phyloP scores from a whole-genome alignment of 495 filamentous ascomycete species.

The Astrocystis sublimbata region DNA sequence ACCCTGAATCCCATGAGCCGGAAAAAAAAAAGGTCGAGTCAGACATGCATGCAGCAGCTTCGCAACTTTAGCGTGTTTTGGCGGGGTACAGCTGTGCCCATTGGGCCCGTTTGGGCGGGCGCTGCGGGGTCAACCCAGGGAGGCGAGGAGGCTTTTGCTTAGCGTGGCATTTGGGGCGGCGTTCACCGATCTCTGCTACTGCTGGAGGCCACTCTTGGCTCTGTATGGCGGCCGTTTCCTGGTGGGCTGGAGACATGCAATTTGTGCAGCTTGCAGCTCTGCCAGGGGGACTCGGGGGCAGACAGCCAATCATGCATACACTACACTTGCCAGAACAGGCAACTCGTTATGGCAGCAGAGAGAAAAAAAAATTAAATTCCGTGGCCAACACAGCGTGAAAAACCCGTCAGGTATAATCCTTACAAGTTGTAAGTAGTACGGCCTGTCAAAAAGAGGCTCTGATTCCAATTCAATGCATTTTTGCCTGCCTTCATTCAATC shows the following conservation, averaged over 20 bases:
- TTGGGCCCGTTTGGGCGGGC: background rate
- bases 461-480: too few species aligned
- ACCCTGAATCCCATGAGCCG: slow-evolving; percentile 16
- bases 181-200: slow-evolving; percentile 1
- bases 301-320: slow-evolving; percentile 5
- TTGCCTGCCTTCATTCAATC: too few species aligned
- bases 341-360: background rate
- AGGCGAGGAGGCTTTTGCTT: background rate
- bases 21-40: slow-evolving; percentile 16
- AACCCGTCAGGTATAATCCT: too few species aligned
- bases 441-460: too few species aligned
- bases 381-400: too few species aligned
- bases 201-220: background rate
- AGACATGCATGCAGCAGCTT: background rate
- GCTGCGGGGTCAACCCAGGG: background rate
- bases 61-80: slow-evolving; percentile 10
- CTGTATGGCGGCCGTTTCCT: background rate
- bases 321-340: slow-evolving; percentile 4
- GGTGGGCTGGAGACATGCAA: background rate
- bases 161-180: background rate
- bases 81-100: slow-evolving; percentile 1
- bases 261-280: background rate
- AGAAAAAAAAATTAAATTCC: background rate
- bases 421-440: too few species aligned
- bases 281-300: background rate